A percentile compares a stretch with the other conserved stretches of the same genome.
phyloP scores from a whole-genome alignment of 371 early-diverging fungal genomes.

The Modicella reniformis region DNA sequence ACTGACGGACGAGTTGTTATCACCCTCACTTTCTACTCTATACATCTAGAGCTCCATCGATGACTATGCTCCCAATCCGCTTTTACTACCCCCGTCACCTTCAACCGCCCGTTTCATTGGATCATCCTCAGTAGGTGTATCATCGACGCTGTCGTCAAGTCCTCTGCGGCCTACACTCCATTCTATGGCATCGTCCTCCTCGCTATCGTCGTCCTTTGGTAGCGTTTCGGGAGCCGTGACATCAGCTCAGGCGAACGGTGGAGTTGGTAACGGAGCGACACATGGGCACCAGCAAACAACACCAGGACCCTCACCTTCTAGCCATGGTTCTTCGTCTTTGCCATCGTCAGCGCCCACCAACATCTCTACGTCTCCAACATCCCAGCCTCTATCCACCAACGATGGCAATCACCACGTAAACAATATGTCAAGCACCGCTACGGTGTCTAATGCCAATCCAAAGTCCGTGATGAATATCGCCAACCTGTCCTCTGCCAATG shows the following conservation, averaged over 20 bases:
- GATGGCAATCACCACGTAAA: not conserved
- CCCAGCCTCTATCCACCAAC: conserved; percentile 32
- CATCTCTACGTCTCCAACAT: conserved; percentile 33
- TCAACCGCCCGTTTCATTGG: conserved; percentile 47
- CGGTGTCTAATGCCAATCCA: conserved; percentile 1
- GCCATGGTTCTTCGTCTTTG: conserved; percentile 22
- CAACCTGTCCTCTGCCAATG: conserved; percentile 11
- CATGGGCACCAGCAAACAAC: conserved; percentile 24
- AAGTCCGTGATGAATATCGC: conserved; percentile 36
- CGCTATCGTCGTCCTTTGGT: conserved; percentile 50
- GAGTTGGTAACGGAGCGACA: conserved; percentile 11
- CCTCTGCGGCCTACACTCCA: conserved; percentile 45
- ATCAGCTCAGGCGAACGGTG: conserved; percentile 16
- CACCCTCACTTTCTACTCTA: not conserved
- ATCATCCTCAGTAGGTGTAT: conserved; percentile 28
- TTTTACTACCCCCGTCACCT: conserved; percentile 50
- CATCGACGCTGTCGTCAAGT: conserved; percentile 42
- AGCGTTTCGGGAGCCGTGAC: conserved; percentile 31
- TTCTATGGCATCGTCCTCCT: conserved; percentile 51
- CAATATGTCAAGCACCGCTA: conserved; percentile 2
- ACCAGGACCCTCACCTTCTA: conserved; percentile 9
- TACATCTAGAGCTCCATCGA: conserved; percentile 32
- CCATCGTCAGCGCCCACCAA: conserved; percentile 26
- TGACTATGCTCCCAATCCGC: conserved; percentile 49
- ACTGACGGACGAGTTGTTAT: not conserved